Base-by-base conservation (phyloP, 306 rosid species). In the Rubus idaeus region DNA sequence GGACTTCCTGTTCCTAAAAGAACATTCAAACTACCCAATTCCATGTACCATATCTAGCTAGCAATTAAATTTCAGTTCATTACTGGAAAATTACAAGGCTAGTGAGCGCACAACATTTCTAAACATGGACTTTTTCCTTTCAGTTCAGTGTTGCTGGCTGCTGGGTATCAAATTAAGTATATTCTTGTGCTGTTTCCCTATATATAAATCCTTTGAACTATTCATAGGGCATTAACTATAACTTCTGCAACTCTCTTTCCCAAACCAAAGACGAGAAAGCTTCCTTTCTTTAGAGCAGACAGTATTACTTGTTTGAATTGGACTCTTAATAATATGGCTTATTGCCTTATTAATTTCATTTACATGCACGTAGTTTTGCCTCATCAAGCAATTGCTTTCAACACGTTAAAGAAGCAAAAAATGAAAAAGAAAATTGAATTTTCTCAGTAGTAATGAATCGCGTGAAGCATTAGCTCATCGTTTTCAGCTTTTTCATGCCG, bases 1-100 rank as follows among this genome's bases (percentile, higher is more conserved):
- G 96, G 93, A 3, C 77, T 80, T 83, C 90, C 96, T 45, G 17
- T 50, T 40, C 81, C 86, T 1, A 78, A 86, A 78, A 84, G 93
- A 78, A 78, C 88, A 77, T 91, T 89, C 83, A 87, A 91, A 78
- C 81, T 91, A 45, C 90, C 94, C 4, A 87, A 91, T 68, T 86
- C 90, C 75, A 87, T 91, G 57, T 87, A 89, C 47, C 81, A 71
- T 75, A 61, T 70, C 17, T 87, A 4, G 67, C 82, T 23, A 23
- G 42, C 3, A 8, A n/a, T 86, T 47, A 81, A 71, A 58, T 50
- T 72, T 55, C 66, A 73, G 23, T 63, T 68, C 65, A 9, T 30
- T 26, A 12, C 10, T 45, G 39, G 16, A 47, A 69, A 20, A 17
- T n/a, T 8, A 8, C 50, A 40, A 4, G 37, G 37, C 64, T 57